Conservation (phyloP, 2,329 filamentous ascomycete species). For the Daldinia sp. region DNA sequence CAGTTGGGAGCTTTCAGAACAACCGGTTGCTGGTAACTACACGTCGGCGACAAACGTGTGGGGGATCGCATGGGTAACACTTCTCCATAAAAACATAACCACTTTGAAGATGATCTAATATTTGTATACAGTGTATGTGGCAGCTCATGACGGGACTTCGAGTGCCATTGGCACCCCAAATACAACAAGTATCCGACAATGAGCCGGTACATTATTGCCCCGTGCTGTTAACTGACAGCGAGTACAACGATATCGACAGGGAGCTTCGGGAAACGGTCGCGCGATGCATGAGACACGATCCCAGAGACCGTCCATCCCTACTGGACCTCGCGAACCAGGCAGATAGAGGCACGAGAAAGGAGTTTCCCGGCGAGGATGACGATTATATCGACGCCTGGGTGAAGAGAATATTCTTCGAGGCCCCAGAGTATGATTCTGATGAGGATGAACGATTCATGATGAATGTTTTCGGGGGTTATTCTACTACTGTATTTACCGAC, state of each 20-base stretch:
- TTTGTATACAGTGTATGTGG: conserved; percentile 39
- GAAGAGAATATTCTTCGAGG: conserved; percentile 13
- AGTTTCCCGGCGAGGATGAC: conserved; percentile 30
- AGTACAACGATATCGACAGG: conserved; percentile 21
- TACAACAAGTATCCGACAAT: neutral
- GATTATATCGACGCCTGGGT: conserved; percentile 31
- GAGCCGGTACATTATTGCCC: conserved; percentile 25
- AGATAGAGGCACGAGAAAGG: conserved; percentile 13
- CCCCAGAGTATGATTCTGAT: neutral
- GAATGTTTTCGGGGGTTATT: neutral
- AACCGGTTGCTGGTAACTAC: conserved; percentile 41
- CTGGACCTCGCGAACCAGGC: conserved; percentile 19
- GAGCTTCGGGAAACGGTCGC: conserved; percentile 33
- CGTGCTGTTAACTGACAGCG: neutral
- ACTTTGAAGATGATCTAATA: conserved; percentile 10
- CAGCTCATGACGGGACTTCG: conserved; percentile 38
- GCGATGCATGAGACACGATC: conserved; percentile 42
- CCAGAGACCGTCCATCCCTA: conserved; percentile 27
- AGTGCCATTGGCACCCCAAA: conserved; percentile 14
- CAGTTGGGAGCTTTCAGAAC: conserved; percentile 40
- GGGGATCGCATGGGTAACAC: conserved; percentile 39
- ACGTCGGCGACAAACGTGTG: conserved; percentile 41
- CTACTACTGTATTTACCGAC: neutral
- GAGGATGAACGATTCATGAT: neutral
- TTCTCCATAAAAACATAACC: neutral